Conservation (phyloP, 768 basidiomycete genomes). For the Termitomyces sp. region DNA sequence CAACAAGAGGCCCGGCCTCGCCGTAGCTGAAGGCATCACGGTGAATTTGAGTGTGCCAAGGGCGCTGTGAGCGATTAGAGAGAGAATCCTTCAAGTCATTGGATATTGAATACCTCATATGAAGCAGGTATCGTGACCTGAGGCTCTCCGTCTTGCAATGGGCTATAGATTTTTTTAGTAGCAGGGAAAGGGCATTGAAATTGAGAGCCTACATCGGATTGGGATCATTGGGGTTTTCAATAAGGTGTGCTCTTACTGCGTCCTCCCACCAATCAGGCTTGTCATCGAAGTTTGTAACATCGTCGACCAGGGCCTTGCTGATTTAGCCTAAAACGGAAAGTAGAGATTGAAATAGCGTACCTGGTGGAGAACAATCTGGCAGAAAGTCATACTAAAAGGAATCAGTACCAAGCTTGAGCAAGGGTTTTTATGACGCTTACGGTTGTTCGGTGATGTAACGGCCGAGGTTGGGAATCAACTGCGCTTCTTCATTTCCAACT, state of each 20-base stretch:
- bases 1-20: conserved; percentile 21
- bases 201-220: background rate
- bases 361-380: background rate
- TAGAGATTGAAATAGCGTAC: background rate
- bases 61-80: conserved; percentile 8
- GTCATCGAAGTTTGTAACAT: background rate
- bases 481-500: background rate
- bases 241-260: background rate
- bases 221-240: background rate
- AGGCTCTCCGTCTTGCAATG: background rate
- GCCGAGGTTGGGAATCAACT: background rate
- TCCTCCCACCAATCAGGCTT: background rate
- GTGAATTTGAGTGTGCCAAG: conserved; percentile 30
- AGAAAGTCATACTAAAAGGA: background rate
- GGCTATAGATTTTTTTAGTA: background rate
- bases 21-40: conserved; percentile 32
- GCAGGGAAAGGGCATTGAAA: background rate
- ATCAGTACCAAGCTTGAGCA: background rate
- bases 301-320: background rate
- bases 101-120: background rate
- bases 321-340: background rate
- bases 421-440: background rate
- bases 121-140: conserved; percentile 1
- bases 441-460: conserved; percentile 1
- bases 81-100: no score